Conservation (phyloP, 192 early-diverging fungal genomes). For the Chytriomyces sp. region DNA sequence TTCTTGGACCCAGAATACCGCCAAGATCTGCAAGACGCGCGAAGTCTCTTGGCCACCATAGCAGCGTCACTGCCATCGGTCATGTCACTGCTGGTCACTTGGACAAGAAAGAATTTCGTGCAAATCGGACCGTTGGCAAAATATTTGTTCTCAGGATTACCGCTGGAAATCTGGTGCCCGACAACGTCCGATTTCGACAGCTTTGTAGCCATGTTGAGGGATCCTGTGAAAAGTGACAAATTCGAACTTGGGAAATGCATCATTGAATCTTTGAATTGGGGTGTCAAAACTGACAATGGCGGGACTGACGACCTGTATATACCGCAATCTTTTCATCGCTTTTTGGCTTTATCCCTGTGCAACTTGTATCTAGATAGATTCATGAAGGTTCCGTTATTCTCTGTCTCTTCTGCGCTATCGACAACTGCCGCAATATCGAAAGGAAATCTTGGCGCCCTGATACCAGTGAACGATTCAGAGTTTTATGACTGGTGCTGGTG, state of each 20-base stretch:
- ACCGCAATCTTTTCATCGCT: slow-evolving; percentile 34
- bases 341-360: slow-evolving; percentile 39
- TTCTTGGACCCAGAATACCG: slow-evolving; percentile 28
- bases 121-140: slow-evolving; percentile 21
- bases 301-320: slow-evolving; percentile 24
- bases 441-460: slow-evolving; percentile 19
- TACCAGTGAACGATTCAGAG: slow-evolving; percentile 24
- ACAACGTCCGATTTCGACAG: slow-evolving; percentile 36
- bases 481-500: slow-evolving; percentile 52
- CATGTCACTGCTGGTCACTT: slow-evolving; percentile 26
- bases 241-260: slow-evolving; percentile 41
- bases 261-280: slow-evolving; percentile 41
- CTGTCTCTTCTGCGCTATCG: slow-evolving; percentile 12
- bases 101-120: slow-evolving; percentile 32
- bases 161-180: slow-evolving; percentile 35
- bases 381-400: slow-evolving; percentile 26
- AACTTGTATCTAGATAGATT: slow-evolving; percentile 46
- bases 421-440: slow-evolving; percentile 23
- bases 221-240: slow-evolving; percentile 40
- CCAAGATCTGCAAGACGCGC: not conserved
- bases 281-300: not conserved
- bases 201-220: slow-evolving; percentile 43
- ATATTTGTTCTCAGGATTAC: slow-evolving; percentile 31
- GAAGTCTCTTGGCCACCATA: slow-evolving; percentile 5
- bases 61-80: not conserved